Base-by-base conservation (phyloP, 306 rosid species). In the Abrus pulchellus region DNA sequence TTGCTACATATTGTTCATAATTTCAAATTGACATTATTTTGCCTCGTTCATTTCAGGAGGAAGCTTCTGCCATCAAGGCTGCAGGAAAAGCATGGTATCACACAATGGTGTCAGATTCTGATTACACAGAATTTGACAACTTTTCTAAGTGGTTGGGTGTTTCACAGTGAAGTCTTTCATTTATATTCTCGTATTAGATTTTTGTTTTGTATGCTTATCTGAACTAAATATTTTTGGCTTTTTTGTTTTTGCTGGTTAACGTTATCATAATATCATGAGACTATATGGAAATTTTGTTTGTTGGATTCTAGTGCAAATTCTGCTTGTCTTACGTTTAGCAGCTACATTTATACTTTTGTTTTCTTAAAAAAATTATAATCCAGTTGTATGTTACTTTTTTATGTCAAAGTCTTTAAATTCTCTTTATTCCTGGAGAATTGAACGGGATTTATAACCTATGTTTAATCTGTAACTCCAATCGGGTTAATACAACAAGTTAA, bases 81-180 rank as follows among this genome's bases (percentile, higher is more conserved):
- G 97, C 98, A 1, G 97, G 98, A 28, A 94, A 94, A 41, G 84
- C 93, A 0, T 94, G 97, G 94, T 92, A 87, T 48, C 85, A 89
- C 36, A 92, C 97, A 5, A 94, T 94, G 98, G 90, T 92, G 44
- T 92, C 98, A 0, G 98, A 94, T 56, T 86, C 92, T 2, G 97
- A 94, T 74, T 94, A 94, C 76, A 79, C 96, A 3, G 96, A 94
- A 71, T 94, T 94, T 0, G 98, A 94, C 6, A 83, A 81, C 80
- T 94, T 94, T 69, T 43, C 94, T 4, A 94, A 94, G 88, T 94
- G 98, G 97, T 72, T 94, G 1, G 93, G 92, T 11, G 92, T 90
- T 1, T 90, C 98, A 11, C 97, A 94, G 93, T 94, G 71, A 84
- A 71, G 64, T 79, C 28, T 69, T 34, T 9, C 64, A 3, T 7